Evolutionary conservation across 2,329 filamentous ascomycete species (phyloP).

Genomic region (Hypoxylon sp.): DNA sequence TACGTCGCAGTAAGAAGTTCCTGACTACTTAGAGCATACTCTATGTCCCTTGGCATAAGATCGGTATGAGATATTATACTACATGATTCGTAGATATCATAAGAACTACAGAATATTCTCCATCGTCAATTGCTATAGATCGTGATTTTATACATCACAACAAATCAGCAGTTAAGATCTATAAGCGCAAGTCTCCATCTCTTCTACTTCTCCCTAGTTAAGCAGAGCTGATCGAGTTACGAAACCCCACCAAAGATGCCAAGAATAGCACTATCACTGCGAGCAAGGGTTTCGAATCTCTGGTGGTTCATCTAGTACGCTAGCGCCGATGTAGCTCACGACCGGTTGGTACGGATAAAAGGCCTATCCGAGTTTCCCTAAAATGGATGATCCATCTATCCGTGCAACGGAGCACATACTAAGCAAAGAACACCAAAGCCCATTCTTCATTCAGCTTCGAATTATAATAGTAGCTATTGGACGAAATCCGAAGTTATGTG

Average conservation of each 20-base stretch:
- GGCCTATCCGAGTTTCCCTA: background rate
- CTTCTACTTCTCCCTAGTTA: no score
- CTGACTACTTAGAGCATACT: no score
- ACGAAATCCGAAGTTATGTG: background rate
- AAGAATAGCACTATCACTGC: background rate
- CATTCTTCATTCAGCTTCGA: background rate
- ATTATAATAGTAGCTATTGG: slow-evolving; percentile 1
- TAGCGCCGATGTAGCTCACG: background rate
- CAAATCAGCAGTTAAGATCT: no score
- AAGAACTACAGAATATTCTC: no score
- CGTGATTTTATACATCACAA: no score
- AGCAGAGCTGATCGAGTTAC: no score
- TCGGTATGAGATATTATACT: no score
- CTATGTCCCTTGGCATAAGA: no score
- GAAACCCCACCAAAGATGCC: background rate
- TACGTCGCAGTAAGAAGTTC: no score
- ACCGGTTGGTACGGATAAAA: background rate
- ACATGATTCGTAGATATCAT: no score
- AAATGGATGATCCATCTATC: background rate
- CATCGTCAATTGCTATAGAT: no score
- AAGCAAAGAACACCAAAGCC: background rate
- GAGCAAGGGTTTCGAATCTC: background rate
- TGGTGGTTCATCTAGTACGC: background rate
- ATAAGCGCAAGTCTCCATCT: no score
- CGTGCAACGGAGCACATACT: background rate